phyloP scores from a whole-genome alignment of 1,139 yeast genomes.

The Kodamaea sp. region DNA sequence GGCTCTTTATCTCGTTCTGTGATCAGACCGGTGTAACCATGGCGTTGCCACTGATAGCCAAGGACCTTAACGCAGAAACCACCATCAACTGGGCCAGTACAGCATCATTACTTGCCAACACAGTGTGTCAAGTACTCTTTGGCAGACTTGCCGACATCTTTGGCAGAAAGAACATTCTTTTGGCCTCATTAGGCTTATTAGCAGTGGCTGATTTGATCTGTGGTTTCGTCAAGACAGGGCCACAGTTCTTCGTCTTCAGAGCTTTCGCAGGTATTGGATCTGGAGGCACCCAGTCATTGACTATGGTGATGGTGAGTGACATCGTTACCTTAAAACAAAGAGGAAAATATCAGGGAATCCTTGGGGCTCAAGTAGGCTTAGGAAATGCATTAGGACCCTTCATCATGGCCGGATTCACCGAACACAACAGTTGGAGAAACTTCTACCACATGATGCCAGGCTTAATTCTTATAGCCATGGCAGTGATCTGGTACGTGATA shows the following conservation, averaged over 20 bases:
- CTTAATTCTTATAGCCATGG: conserved; percentile 14
- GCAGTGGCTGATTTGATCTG: conserved; percentile 19
- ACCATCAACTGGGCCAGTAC: conserved; percentile 57
- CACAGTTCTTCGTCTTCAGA: conserved; percentile 21
- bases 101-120: conserved; percentile 46
- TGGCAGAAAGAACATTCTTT: conserved; percentile 21
- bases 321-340: conserved; percentile 23
- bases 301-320: conserved; percentile 25
- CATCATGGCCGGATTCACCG: conserved; percentile 21
- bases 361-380: conserved; percentile 23
- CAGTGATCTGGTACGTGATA: conserved; percentile 15
- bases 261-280: conserved; percentile 24
- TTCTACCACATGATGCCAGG: conserved; percentile 24
- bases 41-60: conserved; percentile 37
- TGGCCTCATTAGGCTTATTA: conserved; percentile 16
- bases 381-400: conserved; percentile 23
- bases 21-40: conserved; percentile 49
- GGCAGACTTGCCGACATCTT: conserved; percentile 38
- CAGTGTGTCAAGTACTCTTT: conserved; percentile 46
- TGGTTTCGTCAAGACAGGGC: conserved; percentile 21
- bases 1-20: conserved; percentile 30
- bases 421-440: conserved; percentile 20
- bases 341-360: conserved; percentile 24
- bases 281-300: conserved; percentile 21
- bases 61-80: conserved; percentile 36